Conservation (phyloP, 1,284 basidiomycete species). For the Cryptococcus sp. region DNA sequence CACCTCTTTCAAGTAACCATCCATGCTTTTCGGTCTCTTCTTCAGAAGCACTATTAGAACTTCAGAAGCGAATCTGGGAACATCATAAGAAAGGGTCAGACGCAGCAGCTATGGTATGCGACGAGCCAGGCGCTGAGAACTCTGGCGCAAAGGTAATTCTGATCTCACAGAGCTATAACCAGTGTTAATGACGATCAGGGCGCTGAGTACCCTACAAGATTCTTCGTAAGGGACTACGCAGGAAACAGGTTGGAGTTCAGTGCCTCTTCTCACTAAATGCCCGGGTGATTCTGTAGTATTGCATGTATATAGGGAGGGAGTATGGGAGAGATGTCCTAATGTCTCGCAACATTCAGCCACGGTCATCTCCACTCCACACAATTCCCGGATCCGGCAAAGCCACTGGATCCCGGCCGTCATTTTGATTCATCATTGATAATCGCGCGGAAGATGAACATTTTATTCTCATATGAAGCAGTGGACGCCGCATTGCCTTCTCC, state of each 20-base stretch:
- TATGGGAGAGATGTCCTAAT: too few species aligned
- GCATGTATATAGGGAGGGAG: too few species aligned
- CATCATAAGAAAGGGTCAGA: slow-evolving; percentile 18
- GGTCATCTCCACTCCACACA: too few species aligned
- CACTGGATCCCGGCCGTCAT: too few species aligned
- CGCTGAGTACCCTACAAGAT: slow-evolving; percentile 40
- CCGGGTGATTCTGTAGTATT: too few species aligned
- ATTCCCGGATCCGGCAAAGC: too few species aligned
- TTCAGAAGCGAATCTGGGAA: slow-evolving; percentile 36
- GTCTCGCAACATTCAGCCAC: too few species aligned
- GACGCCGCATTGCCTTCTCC: too few species aligned
- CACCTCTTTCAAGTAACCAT: slow-evolving; percentile 28
- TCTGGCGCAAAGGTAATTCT: slow-evolving; percentile 32
- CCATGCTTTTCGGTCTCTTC: slow-evolving; percentile 38
- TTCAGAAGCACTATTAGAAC: slow-evolving; percentile 25
- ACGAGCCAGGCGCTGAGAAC: slow-evolving; percentile 37
- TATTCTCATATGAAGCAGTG: too few species aligned
- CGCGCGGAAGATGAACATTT: too few species aligned
- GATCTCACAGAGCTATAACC: not conserved
- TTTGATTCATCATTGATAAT: too few species aligned
- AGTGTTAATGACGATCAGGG: slow-evolving; percentile 19
- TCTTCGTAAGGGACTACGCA: slow-evolving; percentile 43
- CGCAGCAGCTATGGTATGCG: slow-evolving; percentile 28
- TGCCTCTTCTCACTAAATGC: not conserved
- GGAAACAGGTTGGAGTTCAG: slow-evolving; percentile 44